These are phyloP conservation scores for Penicillium sp. DNA, from an alignment of 2,329 filamentous ascomycete species.

Conservation along the genomic window DNA sequence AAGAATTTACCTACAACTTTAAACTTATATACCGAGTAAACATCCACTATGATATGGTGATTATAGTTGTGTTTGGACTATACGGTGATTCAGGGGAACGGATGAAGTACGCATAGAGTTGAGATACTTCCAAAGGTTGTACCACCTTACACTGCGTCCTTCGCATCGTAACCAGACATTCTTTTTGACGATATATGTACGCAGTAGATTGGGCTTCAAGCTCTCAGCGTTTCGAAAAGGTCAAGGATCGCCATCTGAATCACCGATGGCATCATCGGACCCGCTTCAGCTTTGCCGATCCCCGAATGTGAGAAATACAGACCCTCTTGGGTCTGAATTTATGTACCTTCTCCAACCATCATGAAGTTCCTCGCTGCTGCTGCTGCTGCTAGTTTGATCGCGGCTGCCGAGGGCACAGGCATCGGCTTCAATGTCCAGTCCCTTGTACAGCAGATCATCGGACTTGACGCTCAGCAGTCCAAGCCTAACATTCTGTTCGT, in stretches of 20 bases:
- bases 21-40: no score
- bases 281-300: not conserved
- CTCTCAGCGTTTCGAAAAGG: no score
- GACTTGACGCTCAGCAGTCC: slow-evolving; percentile 1
- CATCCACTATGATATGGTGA: no score
- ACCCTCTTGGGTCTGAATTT: no score
- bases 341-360: not conserved
- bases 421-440: slow-evolving; percentile 9
- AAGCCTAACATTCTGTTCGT: slow-evolving; percentile 60
- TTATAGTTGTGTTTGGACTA: no score
- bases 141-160: not conserved
- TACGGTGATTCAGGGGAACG: no score
- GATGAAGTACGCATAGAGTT: not conserved
- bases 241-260: slow-evolving; percentile 4
- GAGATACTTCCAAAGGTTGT: not conserved
- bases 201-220: not conserved
- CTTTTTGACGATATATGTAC: not conserved
- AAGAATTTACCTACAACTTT: no score
- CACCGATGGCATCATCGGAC: slow-evolving; percentile 15
- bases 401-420: slow-evolving; percentile 9
- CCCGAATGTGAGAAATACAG: not conserved
- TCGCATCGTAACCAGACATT: not conserved
- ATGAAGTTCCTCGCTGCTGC: slow-evolving; percentile 19
- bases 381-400: slow-evolving; percentile 13
- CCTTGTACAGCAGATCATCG: not conserved